phyloP scores from a whole-genome alignment of 495 filamentous ascomycete species.

The Penicillium angulare region DNA sequence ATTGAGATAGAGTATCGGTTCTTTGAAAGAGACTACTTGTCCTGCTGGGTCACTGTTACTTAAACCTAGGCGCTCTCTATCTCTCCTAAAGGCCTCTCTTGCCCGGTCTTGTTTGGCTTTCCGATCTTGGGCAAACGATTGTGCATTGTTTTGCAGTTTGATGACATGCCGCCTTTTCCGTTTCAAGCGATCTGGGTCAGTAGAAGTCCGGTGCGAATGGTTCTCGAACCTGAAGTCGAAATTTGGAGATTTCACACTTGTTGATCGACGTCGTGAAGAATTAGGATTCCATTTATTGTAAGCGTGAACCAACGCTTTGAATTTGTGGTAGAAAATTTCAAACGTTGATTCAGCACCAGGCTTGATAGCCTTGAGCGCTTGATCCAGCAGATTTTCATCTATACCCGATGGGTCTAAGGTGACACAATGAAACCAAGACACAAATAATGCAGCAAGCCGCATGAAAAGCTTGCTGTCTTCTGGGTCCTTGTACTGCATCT shows the following conservation, averaged over 20 bases:
- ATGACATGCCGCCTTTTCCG: slow-evolving; percentile 46
- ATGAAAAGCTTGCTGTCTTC: slow-evolving; percentile 34
- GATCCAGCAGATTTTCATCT: neutral
- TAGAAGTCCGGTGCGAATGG: too few species aligned
- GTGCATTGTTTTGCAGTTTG: too few species aligned
- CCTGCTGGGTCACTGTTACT: slow-evolving; percentile 38
- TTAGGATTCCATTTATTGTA: neutral
- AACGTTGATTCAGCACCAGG: neutral
- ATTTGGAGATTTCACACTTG: neutral
- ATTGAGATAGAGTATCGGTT: slow-evolving; percentile 56
- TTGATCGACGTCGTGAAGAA: neutral
- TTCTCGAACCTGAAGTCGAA: too few species aligned
- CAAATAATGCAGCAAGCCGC: slow-evolving; percentile 33
- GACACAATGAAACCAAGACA: slow-evolving; percentile 39
- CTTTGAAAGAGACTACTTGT: slow-evolving; percentile 71
- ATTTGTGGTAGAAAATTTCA: neutral
- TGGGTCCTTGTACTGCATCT: neutral
- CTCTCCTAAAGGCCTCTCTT: slow-evolving; percentile 42
- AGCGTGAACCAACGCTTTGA: neutral
- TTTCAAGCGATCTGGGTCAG: too few species aligned
- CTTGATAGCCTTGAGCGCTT: neutral
- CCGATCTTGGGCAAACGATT: slow-evolving; percentile 42
- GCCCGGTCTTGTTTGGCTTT: slow-evolving; percentile 43
- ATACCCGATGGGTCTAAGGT: neutral
- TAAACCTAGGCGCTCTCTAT: slow-evolving; percentile 35